Conservation (phyloP, 2,329 filamentous ascomycete genomes). For the Alternaria ethzedia region DNA sequence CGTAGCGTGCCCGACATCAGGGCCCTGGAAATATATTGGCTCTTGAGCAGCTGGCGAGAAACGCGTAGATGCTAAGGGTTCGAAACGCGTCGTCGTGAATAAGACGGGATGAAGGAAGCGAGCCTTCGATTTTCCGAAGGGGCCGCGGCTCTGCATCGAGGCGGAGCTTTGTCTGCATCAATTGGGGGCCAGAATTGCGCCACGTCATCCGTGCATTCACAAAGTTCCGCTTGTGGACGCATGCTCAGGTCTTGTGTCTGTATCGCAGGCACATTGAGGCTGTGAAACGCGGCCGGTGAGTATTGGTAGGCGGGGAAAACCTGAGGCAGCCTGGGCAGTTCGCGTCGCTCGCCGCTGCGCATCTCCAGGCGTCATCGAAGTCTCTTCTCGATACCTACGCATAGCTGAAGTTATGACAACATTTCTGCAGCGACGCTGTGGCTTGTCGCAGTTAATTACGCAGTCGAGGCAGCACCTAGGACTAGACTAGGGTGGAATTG, state of each 20-base stretch:
- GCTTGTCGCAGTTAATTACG: background rate
- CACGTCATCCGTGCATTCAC: constrained; percentile 26
- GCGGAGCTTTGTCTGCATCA: constrained; percentile 23
- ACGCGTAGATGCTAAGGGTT: background rate
- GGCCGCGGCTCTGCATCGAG: constrained; percentile 27
- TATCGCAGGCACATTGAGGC: constrained; percentile 17
- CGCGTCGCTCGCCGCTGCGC: background rate
- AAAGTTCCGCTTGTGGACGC: constrained; percentile 5
- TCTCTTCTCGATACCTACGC: background rate
- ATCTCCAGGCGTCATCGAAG: background rate
- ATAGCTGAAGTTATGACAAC: background rate
- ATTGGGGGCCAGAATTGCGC: constrained; percentile 24
- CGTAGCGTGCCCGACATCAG: background rate
- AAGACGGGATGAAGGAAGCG: constrained; percentile 12
- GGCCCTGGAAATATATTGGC: too few species aligned
- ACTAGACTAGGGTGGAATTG: background rate
- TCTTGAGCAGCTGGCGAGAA: background rate
- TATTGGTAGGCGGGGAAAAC: background rate
- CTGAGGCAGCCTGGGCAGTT: background rate
- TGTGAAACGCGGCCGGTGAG: constrained; percentile 8
- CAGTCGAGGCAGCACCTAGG: background rate
- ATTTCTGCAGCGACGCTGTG: background rate
- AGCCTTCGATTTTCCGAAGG: constrained; percentile 21
- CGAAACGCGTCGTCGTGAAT: background rate
- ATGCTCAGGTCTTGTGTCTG: constrained; percentile 11